A percentile compares a stretch with the other conserved stretches of the same genome.
These are phyloP conservation scores for Juncus inflexus DNA, from an alignment of 176 grass and related monocot genomes.

Conservation along the genomic window DNA sequence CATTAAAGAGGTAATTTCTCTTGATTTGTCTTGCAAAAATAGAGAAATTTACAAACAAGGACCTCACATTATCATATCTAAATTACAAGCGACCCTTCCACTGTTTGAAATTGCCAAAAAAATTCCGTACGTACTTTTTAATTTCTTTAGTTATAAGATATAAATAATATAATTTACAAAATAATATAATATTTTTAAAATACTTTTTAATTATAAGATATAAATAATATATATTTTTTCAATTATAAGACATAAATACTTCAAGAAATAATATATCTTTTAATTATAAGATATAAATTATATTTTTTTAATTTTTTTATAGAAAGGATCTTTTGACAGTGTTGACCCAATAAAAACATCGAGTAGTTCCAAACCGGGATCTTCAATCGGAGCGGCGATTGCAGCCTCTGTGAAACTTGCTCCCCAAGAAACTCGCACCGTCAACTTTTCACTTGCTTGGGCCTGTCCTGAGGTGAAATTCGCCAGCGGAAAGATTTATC, in stretches of 20 bases:
- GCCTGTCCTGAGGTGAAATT: constrained; percentile 98
- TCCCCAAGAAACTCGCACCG: constrained; percentile 46
- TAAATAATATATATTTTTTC: too few species aligned
- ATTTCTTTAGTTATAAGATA: too few species aligned
- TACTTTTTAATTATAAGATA: too few species aligned
- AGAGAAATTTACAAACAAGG: not conserved
- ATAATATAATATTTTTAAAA: too few species aligned
- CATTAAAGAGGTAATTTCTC: constrained; percentile 66
- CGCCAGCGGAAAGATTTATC: constrained; percentile 82
- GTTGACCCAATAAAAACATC: constrained; percentile 55
- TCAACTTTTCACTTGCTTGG: constrained; percentile 97
- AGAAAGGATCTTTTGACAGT: constrained; percentile 86
- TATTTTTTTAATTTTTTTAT: constrained; percentile 14
- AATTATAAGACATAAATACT: too few species aligned
- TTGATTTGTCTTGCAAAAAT: not conserved
- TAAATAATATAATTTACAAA: too few species aligned
- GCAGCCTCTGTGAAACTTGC: constrained; percentile 63
- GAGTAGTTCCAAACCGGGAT: constrained; percentile 49
- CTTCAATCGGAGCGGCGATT: constrained; percentile 89
- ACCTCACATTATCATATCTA: not conserved
- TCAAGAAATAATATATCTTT: too few species aligned
- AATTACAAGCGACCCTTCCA: too few species aligned
- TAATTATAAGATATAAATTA: too few species aligned
- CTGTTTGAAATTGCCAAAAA: too few species aligned
- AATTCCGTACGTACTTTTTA: too few species aligned